A percentile compares a stretch with the other conserved stretches of the same genome.
Conservation (phyloP, 352 stramenopile species). For the Phytopythium ostracodes region DNA sequence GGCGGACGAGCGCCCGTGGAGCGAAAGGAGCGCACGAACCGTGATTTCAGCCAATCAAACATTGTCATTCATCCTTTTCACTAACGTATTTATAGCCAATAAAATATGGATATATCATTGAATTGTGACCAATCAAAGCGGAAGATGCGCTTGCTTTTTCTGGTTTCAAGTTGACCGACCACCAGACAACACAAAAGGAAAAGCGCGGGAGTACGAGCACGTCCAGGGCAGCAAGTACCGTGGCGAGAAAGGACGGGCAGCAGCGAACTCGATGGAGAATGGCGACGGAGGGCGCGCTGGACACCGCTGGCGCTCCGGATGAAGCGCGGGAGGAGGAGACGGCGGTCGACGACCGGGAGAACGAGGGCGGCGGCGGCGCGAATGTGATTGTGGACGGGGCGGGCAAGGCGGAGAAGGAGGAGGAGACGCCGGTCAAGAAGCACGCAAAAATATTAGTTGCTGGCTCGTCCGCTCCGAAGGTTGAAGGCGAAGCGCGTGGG, state of each 20-base stretch:
- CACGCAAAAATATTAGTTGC: background rate
- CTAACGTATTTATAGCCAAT: conserved; percentile 3
- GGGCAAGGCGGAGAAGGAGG: background rate
- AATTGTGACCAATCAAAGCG: background rate
- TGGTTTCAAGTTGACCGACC: too few relatives aligned
- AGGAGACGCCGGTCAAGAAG: background rate
- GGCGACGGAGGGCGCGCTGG: background rate
- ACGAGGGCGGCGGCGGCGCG: background rate
- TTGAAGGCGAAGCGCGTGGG: background rate
- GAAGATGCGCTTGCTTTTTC: too few relatives aligned
- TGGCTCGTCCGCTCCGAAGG: background rate
- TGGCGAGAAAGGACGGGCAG: conserved; percentile 6
- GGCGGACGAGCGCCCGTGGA: background rate
- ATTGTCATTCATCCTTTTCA: too few relatives aligned
- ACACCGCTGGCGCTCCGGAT: conserved; percentile 1
- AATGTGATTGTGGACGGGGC: too few relatives aligned
- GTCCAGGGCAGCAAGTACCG: too few relatives aligned
- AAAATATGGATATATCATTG: too few relatives aligned
- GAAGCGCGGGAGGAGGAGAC: background rate
- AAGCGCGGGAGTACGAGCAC: conserved; percentile 2
- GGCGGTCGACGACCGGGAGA: background rate
- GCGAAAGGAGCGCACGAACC: background rate
- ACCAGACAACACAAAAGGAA: background rate
- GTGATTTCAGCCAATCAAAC: background rate
- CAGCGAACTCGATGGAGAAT: conserved; percentile 1